These are phyloP conservation scores for Suzukiozyma palmioleophila DNA, from an alignment of 1,139 yeast species.

Conservation along the genomic window DNA sequence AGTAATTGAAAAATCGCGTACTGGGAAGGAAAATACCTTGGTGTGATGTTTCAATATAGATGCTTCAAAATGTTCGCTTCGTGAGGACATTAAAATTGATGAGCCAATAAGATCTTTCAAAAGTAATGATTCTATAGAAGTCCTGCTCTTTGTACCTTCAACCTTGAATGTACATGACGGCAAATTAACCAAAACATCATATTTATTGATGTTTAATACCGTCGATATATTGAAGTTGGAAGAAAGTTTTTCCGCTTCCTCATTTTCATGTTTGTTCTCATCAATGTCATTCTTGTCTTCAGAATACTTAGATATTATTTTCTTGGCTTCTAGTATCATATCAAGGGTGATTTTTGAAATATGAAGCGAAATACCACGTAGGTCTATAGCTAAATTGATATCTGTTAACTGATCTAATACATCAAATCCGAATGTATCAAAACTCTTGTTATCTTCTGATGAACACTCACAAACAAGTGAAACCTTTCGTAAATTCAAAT, in stretches of 20 bases:
- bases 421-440: constrained; percentile 1
- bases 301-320: too few relatives aligned
- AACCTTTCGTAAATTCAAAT: background rate
- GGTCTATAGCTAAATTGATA: background rate
- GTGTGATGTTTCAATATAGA: background rate
- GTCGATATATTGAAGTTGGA: background rate
- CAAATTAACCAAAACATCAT: background rate
- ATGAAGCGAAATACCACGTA: background rate
- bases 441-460: background rate
- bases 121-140: background rate
- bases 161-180: background rate
- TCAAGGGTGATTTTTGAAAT: background rate
- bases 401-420: background rate
- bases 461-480: background rate
- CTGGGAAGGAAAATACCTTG: background rate
- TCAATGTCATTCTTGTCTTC: background rate
- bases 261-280: background rate
- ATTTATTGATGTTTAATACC: background rate
- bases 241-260: background rate
- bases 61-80: background rate
- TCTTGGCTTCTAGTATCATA: too few relatives aligned
- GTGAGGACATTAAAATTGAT: background rate
- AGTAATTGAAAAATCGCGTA: constrained; percentile 1
- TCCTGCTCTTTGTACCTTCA: background rate
- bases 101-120: background rate